Evolutionary conservation across 768 basidiomycete genomes (phyloP).

Genomic region (Suillus decipiens): DNA sequence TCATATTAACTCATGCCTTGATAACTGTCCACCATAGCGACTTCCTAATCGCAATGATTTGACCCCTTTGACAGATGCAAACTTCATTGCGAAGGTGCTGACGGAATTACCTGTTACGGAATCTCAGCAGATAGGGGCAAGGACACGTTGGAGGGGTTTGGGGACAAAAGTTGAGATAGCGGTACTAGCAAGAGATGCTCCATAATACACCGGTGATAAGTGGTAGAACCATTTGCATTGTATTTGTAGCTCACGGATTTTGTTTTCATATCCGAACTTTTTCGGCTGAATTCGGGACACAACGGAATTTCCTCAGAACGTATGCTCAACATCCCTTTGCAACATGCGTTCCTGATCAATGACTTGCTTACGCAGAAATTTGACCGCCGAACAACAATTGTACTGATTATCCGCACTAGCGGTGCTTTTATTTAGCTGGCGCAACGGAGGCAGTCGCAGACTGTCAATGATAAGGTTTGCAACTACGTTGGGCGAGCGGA

Average conservation of each 20-base stretch:
- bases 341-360: neutral
- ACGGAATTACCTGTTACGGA: constrained; percentile 58
- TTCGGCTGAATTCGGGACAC: neutral
- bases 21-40: constrained; percentile 40
- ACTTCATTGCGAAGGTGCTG: constrained; percentile 75
- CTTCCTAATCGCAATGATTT: constrained; percentile 78
- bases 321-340: neutral
- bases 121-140: constrained; percentile 62
- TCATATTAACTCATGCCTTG: constrained; percentile 4
- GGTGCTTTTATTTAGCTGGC: neutral
- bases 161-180: constrained; percentile 63
- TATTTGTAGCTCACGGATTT: neutral
- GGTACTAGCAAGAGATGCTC: constrained; percentile 24
- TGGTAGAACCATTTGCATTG: neutral
- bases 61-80: constrained; percentile 84
- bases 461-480: neutral
- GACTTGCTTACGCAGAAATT: neutral
- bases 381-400: neutral
- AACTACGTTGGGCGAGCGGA: neutral
- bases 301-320: neutral
- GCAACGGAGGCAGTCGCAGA: neutral
- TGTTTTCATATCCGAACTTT: neutral
- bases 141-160: constrained; percentile 86
- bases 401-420: neutral
- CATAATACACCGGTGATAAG: constrained; percentile 1